phyloP scores from a whole-genome alignment of 345 rosid genomes.

The Odontarrhena argentea region DNA sequence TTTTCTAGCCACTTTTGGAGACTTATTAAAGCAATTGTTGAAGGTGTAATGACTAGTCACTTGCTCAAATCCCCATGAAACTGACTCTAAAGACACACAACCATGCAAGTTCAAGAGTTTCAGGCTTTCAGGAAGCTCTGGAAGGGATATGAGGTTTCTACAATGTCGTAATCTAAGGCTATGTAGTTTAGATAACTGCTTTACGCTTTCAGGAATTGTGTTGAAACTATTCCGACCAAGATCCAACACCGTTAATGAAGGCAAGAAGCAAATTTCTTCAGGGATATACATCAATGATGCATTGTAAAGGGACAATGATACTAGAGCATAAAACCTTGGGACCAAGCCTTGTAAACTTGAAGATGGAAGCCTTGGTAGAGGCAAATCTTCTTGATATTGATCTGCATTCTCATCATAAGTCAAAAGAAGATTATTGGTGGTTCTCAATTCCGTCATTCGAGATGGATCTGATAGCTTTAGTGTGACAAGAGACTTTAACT shows the following conservation, averaged over 20 bases:
- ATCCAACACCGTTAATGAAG: constrained; percentile 8
- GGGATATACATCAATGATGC: constrained; percentile 10
- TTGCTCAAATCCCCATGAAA: neutral
- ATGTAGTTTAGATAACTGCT: neutral
- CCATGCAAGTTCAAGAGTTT: constrained; percentile 6
- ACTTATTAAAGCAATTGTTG: constrained; percentile 30
- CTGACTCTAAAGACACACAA: constrained; percentile 19
- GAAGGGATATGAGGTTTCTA: constrained; percentile 10
- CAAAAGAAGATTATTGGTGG: neutral
- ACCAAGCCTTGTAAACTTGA: constrained; percentile 7
- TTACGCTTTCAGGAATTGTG: constrained; percentile 14
- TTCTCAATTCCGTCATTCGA: neutral
- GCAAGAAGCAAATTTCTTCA: constrained; percentile 9
- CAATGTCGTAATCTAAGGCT: constrained; percentile 16
- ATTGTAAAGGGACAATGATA: constrained; percentile 18
- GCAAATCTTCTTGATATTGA: neutral
- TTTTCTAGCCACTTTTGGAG: constrained; percentile 1
- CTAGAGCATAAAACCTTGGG: constrained; percentile 15
- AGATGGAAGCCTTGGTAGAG: neutral
- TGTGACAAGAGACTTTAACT: neutral
- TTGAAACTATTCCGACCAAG: constrained; percentile 18
- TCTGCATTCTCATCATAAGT: neutral
- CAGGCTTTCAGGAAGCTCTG: constrained; percentile 29
- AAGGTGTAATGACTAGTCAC: constrained; percentile 23
- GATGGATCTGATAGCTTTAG: neutral